Conservation (phyloP, 208 protist species). For the Crithidia acanthocephali region DNA sequence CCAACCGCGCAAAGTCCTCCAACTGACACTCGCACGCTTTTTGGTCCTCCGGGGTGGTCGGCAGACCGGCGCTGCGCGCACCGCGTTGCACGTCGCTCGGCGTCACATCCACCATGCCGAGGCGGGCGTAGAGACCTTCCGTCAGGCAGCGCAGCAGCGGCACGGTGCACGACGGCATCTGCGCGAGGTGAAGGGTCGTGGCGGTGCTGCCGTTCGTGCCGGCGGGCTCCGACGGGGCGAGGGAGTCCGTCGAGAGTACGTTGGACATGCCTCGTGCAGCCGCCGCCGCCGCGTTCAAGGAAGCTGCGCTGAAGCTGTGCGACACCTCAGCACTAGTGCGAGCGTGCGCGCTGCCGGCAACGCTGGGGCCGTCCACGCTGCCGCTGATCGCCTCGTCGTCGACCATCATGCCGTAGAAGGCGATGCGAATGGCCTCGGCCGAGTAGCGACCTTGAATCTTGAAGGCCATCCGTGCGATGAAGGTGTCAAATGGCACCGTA, state of each 20-base stretch:
- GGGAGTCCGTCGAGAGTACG: conserved; percentile 24
- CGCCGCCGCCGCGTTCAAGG: neutral
- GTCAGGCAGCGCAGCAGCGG: conserved; percentile 49
- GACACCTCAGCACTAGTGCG: too few relatives aligned
- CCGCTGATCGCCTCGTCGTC: conserved; percentile 22
- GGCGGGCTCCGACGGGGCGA: conserved; percentile 22
- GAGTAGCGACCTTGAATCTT: conserved; percentile 80
- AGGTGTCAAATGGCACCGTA: conserved; percentile 68
- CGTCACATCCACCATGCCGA: conserved; percentile 54
- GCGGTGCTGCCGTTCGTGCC: conserved; percentile 14
- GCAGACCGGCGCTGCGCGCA: conserved; percentile 42
- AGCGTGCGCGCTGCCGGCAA: too few relatives aligned
- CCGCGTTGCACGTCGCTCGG: conserved; percentile 38
- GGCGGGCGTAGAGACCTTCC: conserved; percentile 52
- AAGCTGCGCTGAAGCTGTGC: too few relatives aligned
- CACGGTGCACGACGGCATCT: conserved; percentile 33
- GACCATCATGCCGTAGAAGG: conserved; percentile 63
- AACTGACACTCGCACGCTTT: conserved; percentile 31
- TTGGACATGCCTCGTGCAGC: conserved; percentile 10
- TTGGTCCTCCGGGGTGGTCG: conserved; percentile 28
- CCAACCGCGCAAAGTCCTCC: conserved; percentile 37
- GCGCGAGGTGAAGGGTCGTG: conserved; percentile 8
- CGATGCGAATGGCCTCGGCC: conserved; percentile 57
- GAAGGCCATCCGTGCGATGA: conserved; percentile 72
- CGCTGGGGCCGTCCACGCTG: neutral